phyloP scores from a whole-genome alignment of 441 rosid genomes.

The Metrosideros polymorpha region DNA sequence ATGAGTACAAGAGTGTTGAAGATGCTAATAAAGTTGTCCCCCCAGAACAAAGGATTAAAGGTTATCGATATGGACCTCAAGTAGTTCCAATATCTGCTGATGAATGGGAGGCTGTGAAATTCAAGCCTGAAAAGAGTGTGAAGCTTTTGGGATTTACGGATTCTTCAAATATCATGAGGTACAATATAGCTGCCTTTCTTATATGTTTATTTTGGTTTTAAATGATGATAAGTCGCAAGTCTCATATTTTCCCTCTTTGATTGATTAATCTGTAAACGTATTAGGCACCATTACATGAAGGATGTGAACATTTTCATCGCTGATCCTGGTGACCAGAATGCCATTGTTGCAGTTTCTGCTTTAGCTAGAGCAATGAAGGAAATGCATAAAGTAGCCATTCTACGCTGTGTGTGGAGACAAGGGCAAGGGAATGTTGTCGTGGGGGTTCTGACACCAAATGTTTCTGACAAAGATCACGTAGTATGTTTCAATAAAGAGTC shows the following conservation, averaged over 20 bases:
- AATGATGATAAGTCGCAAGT: background rate
- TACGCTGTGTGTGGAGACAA: slow-evolving; percentile 96
- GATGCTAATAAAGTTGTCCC: slow-evolving; percentile 52
- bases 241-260: slow-evolving; percentile 5
- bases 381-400: slow-evolving; percentile 66
- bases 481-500: slow-evolving; percentile 30
- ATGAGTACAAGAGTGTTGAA: slow-evolving; percentile 50
- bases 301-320: slow-evolving; percentile 74
- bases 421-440: slow-evolving; percentile 66
- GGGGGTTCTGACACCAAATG: slow-evolving; percentile 76
- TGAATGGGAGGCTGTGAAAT: slow-evolving; percentile 67
- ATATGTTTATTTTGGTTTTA: background rate
- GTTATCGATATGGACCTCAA: slow-evolving; percentile 90
- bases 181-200: slow-evolving; percentile 5
- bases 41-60: slow-evolving; percentile 89
- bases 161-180: slow-evolving; percentile 68
- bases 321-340: slow-evolving; percentile 67
- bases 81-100: slow-evolving; percentile 80
- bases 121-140: slow-evolving; percentile 82
- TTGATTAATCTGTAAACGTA: slow-evolving; percentile 12
- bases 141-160: slow-evolving; percentile 85
- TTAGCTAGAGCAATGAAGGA: slow-evolving; percentile 89
- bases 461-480: slow-evolving; percentile 49
- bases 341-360: slow-evolving; percentile 67
- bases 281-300: slow-evolving; percentile 87